A percentile compares a stretch with the other conserved stretches of the same genome.
These are phyloP conservation scores for Mucor mucedo DNA, from an alignment of 371 early-diverging fungal genomes.

Conservation along the genomic window DNA sequence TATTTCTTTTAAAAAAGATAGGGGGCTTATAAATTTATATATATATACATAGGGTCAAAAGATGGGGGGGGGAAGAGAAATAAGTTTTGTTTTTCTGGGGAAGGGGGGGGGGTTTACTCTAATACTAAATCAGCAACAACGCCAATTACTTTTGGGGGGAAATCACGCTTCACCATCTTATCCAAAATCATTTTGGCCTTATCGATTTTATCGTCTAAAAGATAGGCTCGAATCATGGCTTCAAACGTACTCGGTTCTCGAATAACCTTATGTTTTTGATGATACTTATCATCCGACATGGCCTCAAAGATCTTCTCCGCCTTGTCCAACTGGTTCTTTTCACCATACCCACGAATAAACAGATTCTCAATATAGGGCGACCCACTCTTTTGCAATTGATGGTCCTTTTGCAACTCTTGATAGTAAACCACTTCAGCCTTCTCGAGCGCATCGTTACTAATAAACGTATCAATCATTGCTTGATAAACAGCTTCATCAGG, in stretches of 20 bases:
- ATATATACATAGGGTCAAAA: too few species aligned
- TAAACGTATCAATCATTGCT: constrained; percentile 62
- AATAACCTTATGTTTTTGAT: constrained; percentile 34
- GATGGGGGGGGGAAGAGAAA: too few species aligned
- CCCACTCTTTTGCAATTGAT: constrained; percentile 34
- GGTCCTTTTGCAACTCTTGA: constrained; percentile 29
- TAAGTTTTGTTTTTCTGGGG: too few species aligned
- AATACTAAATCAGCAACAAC: constrained; percentile 41
- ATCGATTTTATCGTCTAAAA: constrained; percentile 49
- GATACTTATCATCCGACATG: constrained; percentile 57
- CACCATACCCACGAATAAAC: constrained; percentile 67
- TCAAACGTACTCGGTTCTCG: constrained; percentile 72
- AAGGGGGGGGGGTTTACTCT: neutral
- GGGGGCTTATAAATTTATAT: too few species aligned
- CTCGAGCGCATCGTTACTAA: constrained; percentile 48
- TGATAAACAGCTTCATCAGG: constrained; percentile 66
- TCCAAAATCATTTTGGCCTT: constrained; percentile 51
- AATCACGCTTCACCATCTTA: constrained; percentile 50
- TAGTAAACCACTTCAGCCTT: constrained; percentile 54
- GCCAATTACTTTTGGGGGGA: constrained; percentile 53
- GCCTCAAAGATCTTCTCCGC: constrained; percentile 57
- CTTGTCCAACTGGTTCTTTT: constrained; percentile 44
- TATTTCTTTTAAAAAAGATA: too few species aligned
- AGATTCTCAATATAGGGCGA: constrained; percentile 70
- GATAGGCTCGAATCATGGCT: constrained; percentile 63